Evolutionary conservation across 352 stramenopile genomes (phyloP), one percentile per base, ranked within the genome.

Genomic region (Peronospora belbahrii): DNA sequence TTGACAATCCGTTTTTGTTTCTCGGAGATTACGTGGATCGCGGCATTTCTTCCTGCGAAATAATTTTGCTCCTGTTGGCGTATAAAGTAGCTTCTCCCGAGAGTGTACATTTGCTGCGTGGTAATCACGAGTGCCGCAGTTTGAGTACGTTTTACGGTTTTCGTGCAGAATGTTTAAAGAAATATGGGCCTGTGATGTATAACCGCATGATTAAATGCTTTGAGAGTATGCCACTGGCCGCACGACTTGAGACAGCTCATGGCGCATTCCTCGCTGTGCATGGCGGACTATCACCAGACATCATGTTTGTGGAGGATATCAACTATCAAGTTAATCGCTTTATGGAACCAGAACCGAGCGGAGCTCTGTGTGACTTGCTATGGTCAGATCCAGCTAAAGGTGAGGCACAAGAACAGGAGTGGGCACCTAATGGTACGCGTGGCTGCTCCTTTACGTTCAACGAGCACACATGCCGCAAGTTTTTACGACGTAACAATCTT

Each of bases 121-220:
- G 97, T 3, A 99, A 99, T 71, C 96, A 99, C 64, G 97, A 99
- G 66, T 98, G 94, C 51, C 90, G 95, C 8, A 98, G 87, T 27
- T 97, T 99, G 25, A 99, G 98, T 67, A 95, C 96, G 52, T 99
- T 99, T 58, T 99, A 99, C 65, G 97, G 97, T n/a, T 99, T 99
- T 59, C 98, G 98, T 38, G 89, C 97, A 58, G 97, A 99, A 70
- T 99, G 97, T 35, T 56, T 85, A 0, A 52, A 56, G 33, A 92
- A 92, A 47, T 92, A 88, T 49, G 80, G 80, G 6, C 68, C 75
- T 13, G 49, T 80, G 8, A 56, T 88, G 13, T 92, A 89, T 62
- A 88, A 88, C 47, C 77, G 78, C 37, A 74, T 76, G 53, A 65
- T 92, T 54, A 85, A 85, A 48, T 92, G 80, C 45, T 92, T 92